Evolutionary conservation across 129 eudicot species (phyloP).

Genomic region (Erigeron canadensis): DNA sequence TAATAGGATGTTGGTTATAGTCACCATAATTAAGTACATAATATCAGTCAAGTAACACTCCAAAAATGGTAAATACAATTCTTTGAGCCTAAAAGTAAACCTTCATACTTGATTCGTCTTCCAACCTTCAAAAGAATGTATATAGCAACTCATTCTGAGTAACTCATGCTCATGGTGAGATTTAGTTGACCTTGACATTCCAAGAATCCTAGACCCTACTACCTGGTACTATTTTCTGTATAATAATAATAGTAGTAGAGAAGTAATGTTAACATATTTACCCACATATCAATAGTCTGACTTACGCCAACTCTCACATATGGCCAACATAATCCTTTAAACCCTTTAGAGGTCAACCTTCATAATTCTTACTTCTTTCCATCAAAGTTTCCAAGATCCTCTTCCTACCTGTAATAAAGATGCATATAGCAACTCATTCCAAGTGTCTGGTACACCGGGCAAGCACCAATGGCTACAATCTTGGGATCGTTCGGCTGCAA

Average conservation of each 20-base stretch:
- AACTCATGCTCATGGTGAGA: neutral
- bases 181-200: too few relatives aligned
- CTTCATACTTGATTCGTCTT: neutral
- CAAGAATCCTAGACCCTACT: neutral
- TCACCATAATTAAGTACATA: neutral
- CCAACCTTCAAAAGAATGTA: neutral
- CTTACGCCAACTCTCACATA: neutral
- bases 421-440: constrained; percentile 89
- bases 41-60: neutral
- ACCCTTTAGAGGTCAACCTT: constrained; percentile 18
- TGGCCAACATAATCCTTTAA: neutral
- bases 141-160: neutral
- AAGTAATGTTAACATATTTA: constrained; percentile 20
- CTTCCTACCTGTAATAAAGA: constrained; percentile 55
- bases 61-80: neutral
- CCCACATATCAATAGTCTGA: constrained; percentile 18
- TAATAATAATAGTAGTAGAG: neutral
- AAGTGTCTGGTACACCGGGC: constrained; percentile 96
- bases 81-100: neutral
- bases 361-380: neutral
- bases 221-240: neutral
- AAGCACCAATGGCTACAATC: constrained; percentile 99
- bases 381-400: constrained; percentile 56
- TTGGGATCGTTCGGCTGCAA: constrained; percentile 53
- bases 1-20: neutral